A percentile compares a stretch with the other conserved stretches of the same genome.
Evolutionary conservation across 2,329 filamentous ascomycete species (phyloP).

Genomic region (Scedosporium minutisporum): DNA sequence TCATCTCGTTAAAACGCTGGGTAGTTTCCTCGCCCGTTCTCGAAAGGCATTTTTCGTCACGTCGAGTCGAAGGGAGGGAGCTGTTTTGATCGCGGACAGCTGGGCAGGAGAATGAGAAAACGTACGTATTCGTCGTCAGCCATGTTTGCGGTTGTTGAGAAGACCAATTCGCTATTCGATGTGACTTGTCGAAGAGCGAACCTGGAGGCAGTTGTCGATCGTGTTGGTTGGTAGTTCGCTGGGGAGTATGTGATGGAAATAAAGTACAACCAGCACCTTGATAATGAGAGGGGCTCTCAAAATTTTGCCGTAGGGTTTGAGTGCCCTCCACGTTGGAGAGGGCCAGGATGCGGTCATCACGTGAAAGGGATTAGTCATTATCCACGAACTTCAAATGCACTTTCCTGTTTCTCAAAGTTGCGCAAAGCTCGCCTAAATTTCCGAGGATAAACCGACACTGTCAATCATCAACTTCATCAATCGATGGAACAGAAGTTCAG

Average conservation of each 20-base stretch:
- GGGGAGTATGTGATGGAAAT: slow-evolving; percentile 22
- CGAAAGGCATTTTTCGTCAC: slow-evolving; percentile 3
- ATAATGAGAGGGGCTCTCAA: slow-evolving; percentile 20
- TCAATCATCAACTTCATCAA: neutral
- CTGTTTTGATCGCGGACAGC: neutral
- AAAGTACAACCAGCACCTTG: slow-evolving; percentile 8
- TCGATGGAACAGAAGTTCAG: neutral
- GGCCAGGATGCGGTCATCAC: neutral
- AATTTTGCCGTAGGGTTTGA: slow-evolving; percentile 30
- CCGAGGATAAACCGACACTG: neutral
- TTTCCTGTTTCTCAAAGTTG: neutral
- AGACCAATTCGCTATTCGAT: slow-evolving; percentile 33
- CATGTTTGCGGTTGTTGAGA: slow-evolving; percentile 49
- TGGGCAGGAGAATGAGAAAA: slow-evolving; percentile 19
- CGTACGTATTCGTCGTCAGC: slow-evolving; percentile 83
- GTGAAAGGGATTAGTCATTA: slow-evolving; percentile 2
- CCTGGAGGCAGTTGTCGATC: slow-evolving; percentile 15
- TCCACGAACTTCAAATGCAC: neutral
- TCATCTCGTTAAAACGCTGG: slow-evolving; percentile 5
- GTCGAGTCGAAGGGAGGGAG: neutral
- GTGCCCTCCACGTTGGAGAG: slow-evolving; percentile 22
- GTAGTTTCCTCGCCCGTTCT: neutral
- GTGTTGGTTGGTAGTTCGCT: slow-evolving; percentile 7
- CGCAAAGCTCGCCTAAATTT: neutral
- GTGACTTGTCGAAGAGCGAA: slow-evolving; percentile 31